phyloP scores from a whole-genome alignment of 1,284 basidiomycete species.

The Hemileia vastatrix region DNA sequence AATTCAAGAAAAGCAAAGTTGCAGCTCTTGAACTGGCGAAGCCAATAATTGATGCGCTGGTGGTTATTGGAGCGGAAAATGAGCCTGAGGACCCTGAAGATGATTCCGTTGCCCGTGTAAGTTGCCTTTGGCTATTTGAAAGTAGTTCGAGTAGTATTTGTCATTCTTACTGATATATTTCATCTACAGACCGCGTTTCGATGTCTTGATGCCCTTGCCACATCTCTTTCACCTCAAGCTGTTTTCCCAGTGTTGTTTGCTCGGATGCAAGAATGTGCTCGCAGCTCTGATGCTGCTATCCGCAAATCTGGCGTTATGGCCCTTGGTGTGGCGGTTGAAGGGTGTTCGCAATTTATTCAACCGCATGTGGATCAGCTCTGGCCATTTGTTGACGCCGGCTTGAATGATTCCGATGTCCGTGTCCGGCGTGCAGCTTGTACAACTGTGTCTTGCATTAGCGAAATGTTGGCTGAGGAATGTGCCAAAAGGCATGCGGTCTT shows the following conservation, averaged over 20 bases:
- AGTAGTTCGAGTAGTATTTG: background rate
- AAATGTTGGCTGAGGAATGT: constrained; percentile 95
- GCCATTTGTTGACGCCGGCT: constrained; percentile 85
- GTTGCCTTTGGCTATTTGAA: constrained; percentile 35
- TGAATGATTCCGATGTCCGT: constrained; percentile 69
- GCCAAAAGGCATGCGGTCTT: constrained; percentile 71
- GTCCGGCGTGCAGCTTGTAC: constrained; percentile 93
- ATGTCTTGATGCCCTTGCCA: constrained; percentile 86
- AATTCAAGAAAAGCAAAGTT: constrained; percentile 95
- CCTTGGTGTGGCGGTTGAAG: constrained; percentile 91
- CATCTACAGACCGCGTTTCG: constrained; percentile 68
- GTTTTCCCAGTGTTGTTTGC: constrained; percentile 86
- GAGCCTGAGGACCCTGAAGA: constrained; percentile 76
- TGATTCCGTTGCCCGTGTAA: constrained; percentile 76
- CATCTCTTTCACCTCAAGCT: constrained; percentile 84
- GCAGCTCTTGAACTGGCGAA: constrained; percentile 76
- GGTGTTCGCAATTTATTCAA: constrained; percentile 95
- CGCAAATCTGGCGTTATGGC: constrained; percentile 93
- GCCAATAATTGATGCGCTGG: constrained; percentile 77
- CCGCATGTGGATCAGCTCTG: constrained; percentile 85
- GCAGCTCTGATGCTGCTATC: constrained; percentile 59
- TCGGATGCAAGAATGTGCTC: constrained; percentile 58
- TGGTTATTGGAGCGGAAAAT: constrained; percentile 86
- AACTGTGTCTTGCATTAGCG: constrained; percentile 89
- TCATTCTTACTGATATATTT: constrained; percentile 10